Base-by-base conservation (phyloP, 768 basidiomycete genomes). In the Phylloporus arenicola region DNA sequence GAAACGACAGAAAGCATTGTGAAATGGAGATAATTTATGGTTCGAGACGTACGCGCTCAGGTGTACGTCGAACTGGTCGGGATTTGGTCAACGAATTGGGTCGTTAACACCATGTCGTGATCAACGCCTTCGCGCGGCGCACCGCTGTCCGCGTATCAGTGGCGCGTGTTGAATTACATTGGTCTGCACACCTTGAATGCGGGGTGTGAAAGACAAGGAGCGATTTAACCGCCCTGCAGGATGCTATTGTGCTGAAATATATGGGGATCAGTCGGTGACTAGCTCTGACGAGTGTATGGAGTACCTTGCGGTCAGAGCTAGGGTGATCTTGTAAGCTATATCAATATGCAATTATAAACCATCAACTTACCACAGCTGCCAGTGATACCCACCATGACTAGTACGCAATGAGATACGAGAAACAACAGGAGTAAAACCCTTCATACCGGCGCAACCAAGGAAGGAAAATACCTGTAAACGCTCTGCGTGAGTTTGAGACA, bases 301-400 rank as follows among this genome's bases (percentile, higher is more conserved):
- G 13, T 56, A 60, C 58, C 58, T 60, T 43, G 46, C 31, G 16
- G 48, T 54, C 17, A 55, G 27, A 19, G 57, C 58, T 59, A 17
- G 7, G n/a, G 25, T 12, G 13, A 22, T 14, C 20, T 16, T 14
- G 37, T 56, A 8, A 58, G 38, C 24, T 16, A 29, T 13, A 16
- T 14, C 1, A 16, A 40, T 14, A n/a, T 0, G 4, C 5, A 40
- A 14, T 12, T 1, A 12, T 1, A 10, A 24, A 20, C 19, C 13
- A 22, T 20, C 3, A 14, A 41, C 58, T 47, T 27, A 58, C 58
- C 56, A 31, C 17, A 1, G 30, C 29, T 48, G 2, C 33, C 41
- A 14, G 54, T 44, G 14, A 59, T 48, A 12, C 31, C 51, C 38
- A 43, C 22, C 48, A 59, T 14, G 17, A 3, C 58, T 58, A 34